These are phyloP conservation scores for Proliferodiscus dingleyae DNA, from an alignment of 2,329 filamentous ascomycete genomes.

Conservation along the genomic window DNA sequence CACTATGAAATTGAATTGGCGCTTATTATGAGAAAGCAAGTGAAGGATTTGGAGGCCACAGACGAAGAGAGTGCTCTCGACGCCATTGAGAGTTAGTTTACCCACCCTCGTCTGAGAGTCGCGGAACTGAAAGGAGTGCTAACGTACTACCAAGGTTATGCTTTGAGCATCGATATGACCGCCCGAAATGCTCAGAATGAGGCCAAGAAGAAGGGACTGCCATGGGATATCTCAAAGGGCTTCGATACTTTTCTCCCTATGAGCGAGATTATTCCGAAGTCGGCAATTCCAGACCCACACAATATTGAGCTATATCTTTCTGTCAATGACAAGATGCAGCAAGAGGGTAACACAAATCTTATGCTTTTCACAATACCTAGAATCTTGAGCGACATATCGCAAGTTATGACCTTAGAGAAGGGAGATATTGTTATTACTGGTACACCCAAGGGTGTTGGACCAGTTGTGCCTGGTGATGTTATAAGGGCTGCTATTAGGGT, in stretches of 20 bases:
- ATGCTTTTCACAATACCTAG: slow-evolving; percentile 92
- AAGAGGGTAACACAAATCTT: slow-evolving; percentile 83
- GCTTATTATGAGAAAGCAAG: slow-evolving; percentile 75
- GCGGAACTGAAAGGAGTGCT: slow-evolving; percentile 5
- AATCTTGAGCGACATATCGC: slow-evolving; percentile 84
- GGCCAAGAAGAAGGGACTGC: slow-evolving; percentile 95
- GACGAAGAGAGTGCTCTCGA: slow-evolving; percentile 73
- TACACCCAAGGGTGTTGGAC: slow-evolving; percentile 91
- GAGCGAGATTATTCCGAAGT: slow-evolving; percentile 74
- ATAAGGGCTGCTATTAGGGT: slow-evolving; percentile 81
- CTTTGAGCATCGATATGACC: slow-evolving; percentile 94
- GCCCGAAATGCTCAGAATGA: slow-evolving; percentile 93
- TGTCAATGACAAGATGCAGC: slow-evolving; percentile 73
- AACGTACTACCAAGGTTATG: slow-evolving; percentile 74
- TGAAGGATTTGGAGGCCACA: slow-evolving; percentile 70
- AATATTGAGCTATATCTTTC: slow-evolving; percentile 79
- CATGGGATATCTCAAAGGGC: slow-evolving; percentile 94
- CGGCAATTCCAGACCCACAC: slow-evolving; percentile 78
- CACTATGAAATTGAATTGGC: slow-evolving; percentile 83
- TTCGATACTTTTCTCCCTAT: slow-evolving; percentile 97
- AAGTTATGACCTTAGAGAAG: slow-evolving; percentile 88
- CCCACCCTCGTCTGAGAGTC: neutral
- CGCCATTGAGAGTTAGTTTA: slow-evolving; percentile 66
- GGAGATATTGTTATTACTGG: slow-evolving; percentile 95
- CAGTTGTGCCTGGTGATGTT: slow-evolving; percentile 78